phyloP scores from a whole-genome alignment of 192 early-diverging fungal species.

The Backusella parvicylindrica region DNA sequence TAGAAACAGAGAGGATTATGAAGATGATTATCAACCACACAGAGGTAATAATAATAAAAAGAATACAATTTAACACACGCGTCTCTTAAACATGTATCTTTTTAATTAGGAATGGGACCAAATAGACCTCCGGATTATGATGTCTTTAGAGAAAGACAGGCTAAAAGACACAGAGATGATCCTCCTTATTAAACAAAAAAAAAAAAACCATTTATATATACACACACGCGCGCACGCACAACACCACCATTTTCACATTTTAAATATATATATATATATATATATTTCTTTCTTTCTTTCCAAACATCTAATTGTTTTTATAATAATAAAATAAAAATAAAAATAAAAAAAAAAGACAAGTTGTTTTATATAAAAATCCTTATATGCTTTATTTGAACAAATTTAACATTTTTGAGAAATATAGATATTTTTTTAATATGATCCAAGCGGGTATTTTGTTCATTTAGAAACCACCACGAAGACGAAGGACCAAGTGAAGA shows the following conservation, averaged over 20 bases:
- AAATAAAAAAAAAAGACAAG: neutral
- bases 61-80: too few relatives aligned
- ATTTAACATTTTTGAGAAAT: neutral
- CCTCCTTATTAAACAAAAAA: constrained; percentile 13
- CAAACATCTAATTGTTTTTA: too few relatives aligned
- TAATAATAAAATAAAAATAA: neutral
- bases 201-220: neutral
- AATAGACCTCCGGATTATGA: constrained; percentile 57
- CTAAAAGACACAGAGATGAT: constrained; percentile 36
- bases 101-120: constrained; percentile 40
- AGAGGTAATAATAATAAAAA: neutral
- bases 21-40: constrained; percentile 35
- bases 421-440: neutral
- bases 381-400: neutral
- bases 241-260: too few relatives aligned
- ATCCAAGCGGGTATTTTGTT: neutral
- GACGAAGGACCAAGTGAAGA: constrained; percentile 71
- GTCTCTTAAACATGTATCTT: too few relatives aligned
- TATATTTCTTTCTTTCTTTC: too few relatives aligned
- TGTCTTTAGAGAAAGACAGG: constrained; percentile 46
- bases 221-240: neutral
- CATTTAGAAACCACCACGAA: constrained; percentile 73
- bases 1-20: constrained; percentile 41
- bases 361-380: too few relatives aligned
- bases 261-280: neutral